Percentiles rank a stretch among this genome's conserved stretches.
These are phyloP conservation scores for Metarhizium sp. DNA, from an alignment of 2,329 filamentous ascomycete species.

Conservation along the genomic window DNA sequence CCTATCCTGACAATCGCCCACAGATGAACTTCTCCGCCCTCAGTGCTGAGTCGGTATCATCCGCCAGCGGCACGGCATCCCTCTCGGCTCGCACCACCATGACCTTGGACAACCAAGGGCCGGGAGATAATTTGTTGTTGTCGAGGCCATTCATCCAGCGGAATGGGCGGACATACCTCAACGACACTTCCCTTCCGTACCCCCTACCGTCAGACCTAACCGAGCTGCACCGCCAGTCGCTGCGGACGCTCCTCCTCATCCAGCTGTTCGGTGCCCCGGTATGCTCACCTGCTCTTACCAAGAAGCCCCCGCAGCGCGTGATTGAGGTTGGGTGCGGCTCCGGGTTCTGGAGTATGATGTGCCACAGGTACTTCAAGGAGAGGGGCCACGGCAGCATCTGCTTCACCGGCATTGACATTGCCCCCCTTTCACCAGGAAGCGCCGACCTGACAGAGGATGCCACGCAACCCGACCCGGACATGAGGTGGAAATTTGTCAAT, in stretches of 20 bases:
- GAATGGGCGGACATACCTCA: conserved; percentile 75
- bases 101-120: conserved; percentile 37
- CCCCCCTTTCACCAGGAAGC: conserved; percentile 50
- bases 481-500: conserved; percentile 83
- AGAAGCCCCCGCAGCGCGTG: conserved; percentile 64
- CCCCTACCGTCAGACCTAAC: conserved; percentile 82
- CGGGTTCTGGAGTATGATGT: conserved; percentile 84
- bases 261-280: conserved; percentile 74
- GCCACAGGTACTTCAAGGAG: conserved; percentile 67
- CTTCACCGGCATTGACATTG: conserved; percentile 78
- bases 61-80: conserved; percentile 33
- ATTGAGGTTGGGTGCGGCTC: conserved; percentile 83
- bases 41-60: conserved; percentile 37
- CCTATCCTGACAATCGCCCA: conserved; percentile 13
- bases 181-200: conserved; percentile 63
- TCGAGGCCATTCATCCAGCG: conserved; percentile 55
- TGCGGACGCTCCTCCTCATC: conserved; percentile 73
- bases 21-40: conserved; percentile 25
- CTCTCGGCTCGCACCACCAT: conserved; percentile 36
- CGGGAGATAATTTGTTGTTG: conserved; percentile 29
- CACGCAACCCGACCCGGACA: conserved; percentile 55
- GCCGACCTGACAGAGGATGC: conserved; percentile 19
- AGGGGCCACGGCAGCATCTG: conserved; percentile 59
- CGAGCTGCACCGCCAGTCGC: conserved; percentile 78
- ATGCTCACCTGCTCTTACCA: conserved; percentile 57